These are phyloP conservation scores for Lithospermum erythrorhizon DNA, from an alignment of 257 asterid genomes.

Conservation along the genomic window DNA sequence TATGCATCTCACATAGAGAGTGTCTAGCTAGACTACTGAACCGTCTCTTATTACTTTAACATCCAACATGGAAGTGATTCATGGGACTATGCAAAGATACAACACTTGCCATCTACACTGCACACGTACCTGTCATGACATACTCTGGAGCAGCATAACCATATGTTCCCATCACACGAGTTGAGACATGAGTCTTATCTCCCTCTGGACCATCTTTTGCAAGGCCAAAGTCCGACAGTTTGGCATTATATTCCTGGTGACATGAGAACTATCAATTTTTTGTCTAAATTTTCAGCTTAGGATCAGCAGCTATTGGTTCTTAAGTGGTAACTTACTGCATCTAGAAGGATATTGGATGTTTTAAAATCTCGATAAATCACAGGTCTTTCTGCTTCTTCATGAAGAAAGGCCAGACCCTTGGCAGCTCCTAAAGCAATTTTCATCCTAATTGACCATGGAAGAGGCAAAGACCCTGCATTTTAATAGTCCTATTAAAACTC, in stretches of 20 bases:
- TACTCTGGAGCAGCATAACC: not conserved
- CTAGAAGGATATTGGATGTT: not conserved
- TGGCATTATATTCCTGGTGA: not conserved
- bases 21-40: too few relatives aligned
- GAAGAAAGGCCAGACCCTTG: not conserved
- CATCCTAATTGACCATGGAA: constrained; percentile 79
- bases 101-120: too few relatives aligned
- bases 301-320: not conserved
- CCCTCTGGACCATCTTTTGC: not conserved
- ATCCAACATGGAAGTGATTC: too few relatives aligned
- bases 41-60: too few relatives aligned
- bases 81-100: too few relatives aligned
- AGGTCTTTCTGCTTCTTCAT: constrained; percentile 26
- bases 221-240: not conserved
- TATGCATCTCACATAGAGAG: too few relatives aligned
- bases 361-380: not conserved
- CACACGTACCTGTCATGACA: not conserved
- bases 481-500: not conserved
- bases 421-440: not conserved
- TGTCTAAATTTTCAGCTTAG: not conserved
- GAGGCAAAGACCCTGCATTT: constrained; percentile 77
- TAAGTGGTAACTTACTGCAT: constrained; percentile 19
- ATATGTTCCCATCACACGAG: not conserved
- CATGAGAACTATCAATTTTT: constrained; percentile 9
- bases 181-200: not conserved